Base-by-base conservation (phyloP, 352 stramenopile genomes). In the Phytophthora boehmeriae region DNA sequence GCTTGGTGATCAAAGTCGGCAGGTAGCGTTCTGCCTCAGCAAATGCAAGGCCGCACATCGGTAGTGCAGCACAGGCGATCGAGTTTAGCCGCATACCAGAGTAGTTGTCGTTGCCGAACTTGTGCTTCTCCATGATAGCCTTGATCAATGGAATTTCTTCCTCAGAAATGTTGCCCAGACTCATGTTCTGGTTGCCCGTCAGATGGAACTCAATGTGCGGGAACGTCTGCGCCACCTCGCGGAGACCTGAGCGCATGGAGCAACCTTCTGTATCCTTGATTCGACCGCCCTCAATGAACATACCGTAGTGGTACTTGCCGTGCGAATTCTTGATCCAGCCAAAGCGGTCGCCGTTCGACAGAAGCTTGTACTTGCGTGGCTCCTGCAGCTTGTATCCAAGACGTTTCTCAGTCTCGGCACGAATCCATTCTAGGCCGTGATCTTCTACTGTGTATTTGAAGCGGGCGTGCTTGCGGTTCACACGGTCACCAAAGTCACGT, bases 391-490 rank as follows among this genome's bases (percentile, higher is more conserved):
- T 96, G 69, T 97, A 92, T 57, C 96, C 96, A 42, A 97, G 88
- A 48, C 98, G 97, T 60, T 82, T 93, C 76, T 99, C 96, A 3
- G 98, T 89, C 25, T 99, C 82, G 4, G 73, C 83, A 9, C 81
- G 87, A 81, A 99, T 99, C 68, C 89, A 95, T 46, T 96, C 89
- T 47, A 99, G 91, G 10, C 96, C 96, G 46, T 98, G 84, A 57
- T 98, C 97, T 75, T 99, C 96, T 8, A 99, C 96, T 19, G 98
- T 92, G 83, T 99, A 99, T 91, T 99, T 99, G 88, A 99, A 98
- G 48, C 97, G 93, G 14, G 93, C 94, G 73, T 98, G 96, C 66
- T 97, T 97, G 55, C 96, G 88, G 64, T 98, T 97, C 71, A 98
- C 96, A 62, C 97, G 88, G 76, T 99, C 98, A 47, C 97, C 97